These are phyloP conservation scores for Euphorbia peplus DNA, from an alignment of 345 rosid species.

Conservation along the genomic window DNA sequence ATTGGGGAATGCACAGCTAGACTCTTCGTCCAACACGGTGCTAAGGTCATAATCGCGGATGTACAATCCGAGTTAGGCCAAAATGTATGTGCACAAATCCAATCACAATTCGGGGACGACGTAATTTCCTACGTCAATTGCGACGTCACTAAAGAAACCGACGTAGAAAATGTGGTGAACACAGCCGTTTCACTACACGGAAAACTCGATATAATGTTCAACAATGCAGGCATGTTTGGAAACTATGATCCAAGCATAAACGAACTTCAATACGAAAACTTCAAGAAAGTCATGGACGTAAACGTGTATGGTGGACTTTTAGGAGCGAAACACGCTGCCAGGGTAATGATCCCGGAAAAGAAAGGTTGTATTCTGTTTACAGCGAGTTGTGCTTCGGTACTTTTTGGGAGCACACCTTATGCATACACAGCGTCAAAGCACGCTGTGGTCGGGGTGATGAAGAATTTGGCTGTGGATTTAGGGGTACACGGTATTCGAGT, in stretches of 20 bases:
- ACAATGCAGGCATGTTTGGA: neutral
- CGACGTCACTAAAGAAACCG: neutral
- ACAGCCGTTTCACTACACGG: neutral
- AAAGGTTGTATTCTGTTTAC: slow-evolving; percentile 5
- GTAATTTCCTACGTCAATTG: neutral
- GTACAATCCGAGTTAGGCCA: neutral
- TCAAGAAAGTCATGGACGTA: neutral
- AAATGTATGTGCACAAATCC: neutral
- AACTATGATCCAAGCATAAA: neutral
- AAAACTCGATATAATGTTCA: slow-evolving; percentile 10
- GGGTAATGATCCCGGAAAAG: slow-evolving; percentile 3
- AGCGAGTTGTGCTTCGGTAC: neutral
- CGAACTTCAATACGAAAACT: neutral
- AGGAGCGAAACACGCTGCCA: slow-evolving; percentile 6
- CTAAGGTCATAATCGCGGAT: neutral
- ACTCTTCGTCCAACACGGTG: neutral
- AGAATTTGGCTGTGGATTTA: slow-evolving; percentile 9
- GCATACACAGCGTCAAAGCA: slow-evolving; percentile 6
- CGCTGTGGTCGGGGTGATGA: slow-evolving; percentile 1
- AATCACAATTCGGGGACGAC: neutral
- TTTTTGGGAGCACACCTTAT: neutral
- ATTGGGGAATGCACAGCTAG: neutral
- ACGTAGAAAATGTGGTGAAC: neutral
- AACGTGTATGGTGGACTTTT: neutral
- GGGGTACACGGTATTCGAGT: neutral